Percentiles rank a stretch among this genome's conserved stretches.
These are phyloP conservation scores for Phaeosphaeriaceae sp. DNA, from an alignment of 2,329 filamentous ascomycete genomes.

Conservation along the genomic window DNA sequence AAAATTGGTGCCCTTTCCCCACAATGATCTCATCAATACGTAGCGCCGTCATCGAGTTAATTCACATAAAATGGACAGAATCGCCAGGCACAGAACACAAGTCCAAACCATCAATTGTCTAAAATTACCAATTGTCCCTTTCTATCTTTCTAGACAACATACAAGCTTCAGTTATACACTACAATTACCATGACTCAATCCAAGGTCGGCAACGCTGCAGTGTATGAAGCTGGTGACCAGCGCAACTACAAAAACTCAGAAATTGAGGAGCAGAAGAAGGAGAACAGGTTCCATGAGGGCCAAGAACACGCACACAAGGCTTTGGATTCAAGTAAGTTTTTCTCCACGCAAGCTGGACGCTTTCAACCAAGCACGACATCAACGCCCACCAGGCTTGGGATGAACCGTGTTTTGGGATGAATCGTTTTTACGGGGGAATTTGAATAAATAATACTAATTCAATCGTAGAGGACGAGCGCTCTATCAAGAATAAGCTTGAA, in stretches of 20 bases:
- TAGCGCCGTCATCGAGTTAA: conserved; percentile 29
- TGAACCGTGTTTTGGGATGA: too few species aligned
- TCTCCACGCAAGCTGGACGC: not conserved
- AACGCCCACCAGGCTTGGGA: too few species aligned
- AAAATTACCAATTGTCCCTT: too few species aligned
- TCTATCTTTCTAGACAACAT: not conserved
- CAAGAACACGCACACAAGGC: conserved; percentile 70
- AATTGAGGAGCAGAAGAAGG: conserved; percentile 58
- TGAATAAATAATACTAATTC: conserved; percentile 36
- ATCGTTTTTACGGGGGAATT: too few species aligned
- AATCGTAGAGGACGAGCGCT: conserved; percentile 67
- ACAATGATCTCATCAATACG: conserved; percentile 31
- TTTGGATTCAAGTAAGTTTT: conserved; percentile 72
- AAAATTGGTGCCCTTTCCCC: conserved; percentile 11
- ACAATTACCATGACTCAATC: conserved; percentile 60
- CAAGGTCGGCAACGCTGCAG: conserved; percentile 67
- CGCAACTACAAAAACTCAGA: conserved; percentile 65
- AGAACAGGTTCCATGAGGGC: conserved; percentile 74
- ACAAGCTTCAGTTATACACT: conserved; percentile 3
- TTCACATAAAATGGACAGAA: conserved; percentile 18
- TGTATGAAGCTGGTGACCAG: conserved; percentile 82
- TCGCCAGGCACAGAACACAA: conserved; percentile 1
- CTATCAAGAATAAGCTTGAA: conserved; percentile 74
- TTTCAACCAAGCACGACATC: too few species aligned
- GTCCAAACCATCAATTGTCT: too few species aligned